Evolutionary conservation across 441 rosid species (phyloP), one percentile per base, ranked within the genome.

Genomic region (Syzygium syzygioides): DNA sequence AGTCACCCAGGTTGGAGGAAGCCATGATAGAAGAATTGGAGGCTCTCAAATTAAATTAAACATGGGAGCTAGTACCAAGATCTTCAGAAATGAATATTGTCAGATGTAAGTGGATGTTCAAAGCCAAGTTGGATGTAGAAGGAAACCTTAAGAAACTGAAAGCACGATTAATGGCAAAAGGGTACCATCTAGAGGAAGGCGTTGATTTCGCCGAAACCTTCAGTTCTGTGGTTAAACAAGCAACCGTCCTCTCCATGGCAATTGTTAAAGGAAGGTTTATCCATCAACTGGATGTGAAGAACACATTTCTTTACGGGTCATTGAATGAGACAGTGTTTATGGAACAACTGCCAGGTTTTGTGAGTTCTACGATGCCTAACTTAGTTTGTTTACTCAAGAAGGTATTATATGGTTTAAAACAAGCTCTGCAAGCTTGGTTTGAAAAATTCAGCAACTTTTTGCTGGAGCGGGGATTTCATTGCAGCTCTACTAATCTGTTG

Each of bases 401-500:
- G 1, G 1, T 19, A n/a, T 62, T 62, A 14, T 3, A 62, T 62
- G 68, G 34, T 30, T 62, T n/a, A n/a, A 28, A n/a, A 28, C 19
- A 62, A 6, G 68, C 68, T n/a, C 0, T 10, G 7, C 4, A 1
- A n/a, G 19, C 9, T 62, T 62, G 19, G 68, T 14, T 62, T n/a
- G 68, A n/a, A n/a, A 62, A n/a, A n/a, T 62, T 62, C 0, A 62
- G 0, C 34, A 62, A 6, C 0, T 14, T 62, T 62, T n/a, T 62
- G 4, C 9, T n/a, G 0, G 34, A 14, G 3, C 4, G 3, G 9
- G 34, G 19, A 6, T 62, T n/a, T 62, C 10, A 0, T 62, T 14
- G 4, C 5, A n/a, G 0, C 19, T n/a, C 19, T n/a, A 62, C 2
- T 0, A 3, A 66, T 66, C 13, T 7, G 0, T 30, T 0, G 11